phyloP scores from a whole-genome alignment of 257 asterid genomes.

The Salvia rosmarinus region DNA sequence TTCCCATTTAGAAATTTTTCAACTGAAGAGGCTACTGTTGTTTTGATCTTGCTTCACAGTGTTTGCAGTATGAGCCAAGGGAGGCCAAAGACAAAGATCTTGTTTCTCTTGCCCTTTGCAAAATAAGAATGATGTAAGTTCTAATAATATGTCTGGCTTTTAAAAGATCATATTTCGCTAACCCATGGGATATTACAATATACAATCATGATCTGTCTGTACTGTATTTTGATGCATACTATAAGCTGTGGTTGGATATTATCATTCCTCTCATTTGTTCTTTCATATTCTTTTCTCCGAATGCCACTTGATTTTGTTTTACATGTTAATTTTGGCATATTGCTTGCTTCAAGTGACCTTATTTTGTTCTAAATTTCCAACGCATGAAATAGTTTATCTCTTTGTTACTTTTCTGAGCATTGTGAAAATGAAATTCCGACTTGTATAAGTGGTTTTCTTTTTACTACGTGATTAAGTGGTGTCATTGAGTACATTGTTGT shows the following conservation, averaged over 20 bases:
- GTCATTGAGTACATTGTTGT: slow-evolving; percentile 2
- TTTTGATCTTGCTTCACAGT: slow-evolving; percentile 91
- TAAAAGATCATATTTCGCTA: neutral
- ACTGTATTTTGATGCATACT: neutral
- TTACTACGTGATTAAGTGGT: slow-evolving; percentile 11
- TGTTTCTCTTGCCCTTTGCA: slow-evolving; percentile 80
- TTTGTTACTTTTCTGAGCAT: too few species aligned
- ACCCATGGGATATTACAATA: neutral
- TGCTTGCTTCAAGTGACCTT: neutral
- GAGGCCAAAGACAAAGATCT: slow-evolving; percentile 95
- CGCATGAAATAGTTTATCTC: neutral
- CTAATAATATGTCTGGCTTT: slow-evolving; percentile 21
- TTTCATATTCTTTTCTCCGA: neutral
- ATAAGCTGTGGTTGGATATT: neutral
- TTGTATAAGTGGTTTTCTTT: neutral
- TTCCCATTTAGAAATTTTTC: slow-evolving; percentile 95
- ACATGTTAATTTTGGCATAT: neutral
- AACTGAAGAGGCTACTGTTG: slow-evolving; percentile 93
- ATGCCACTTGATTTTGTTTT: slow-evolving; percentile 11
- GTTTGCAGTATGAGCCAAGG: slow-evolving; percentile 95
- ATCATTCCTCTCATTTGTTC: neutral
- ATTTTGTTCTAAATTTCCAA: neutral
- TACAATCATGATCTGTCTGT: slow-evolving; percentile 3
- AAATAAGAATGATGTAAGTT: slow-evolving; percentile 76
- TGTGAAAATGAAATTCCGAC: neutral